Evolutionary conservation across 106 monocot species (phyloP), one percentile per base, ranked within the genome.

Genomic region (Dendrobium catenatum): DNA sequence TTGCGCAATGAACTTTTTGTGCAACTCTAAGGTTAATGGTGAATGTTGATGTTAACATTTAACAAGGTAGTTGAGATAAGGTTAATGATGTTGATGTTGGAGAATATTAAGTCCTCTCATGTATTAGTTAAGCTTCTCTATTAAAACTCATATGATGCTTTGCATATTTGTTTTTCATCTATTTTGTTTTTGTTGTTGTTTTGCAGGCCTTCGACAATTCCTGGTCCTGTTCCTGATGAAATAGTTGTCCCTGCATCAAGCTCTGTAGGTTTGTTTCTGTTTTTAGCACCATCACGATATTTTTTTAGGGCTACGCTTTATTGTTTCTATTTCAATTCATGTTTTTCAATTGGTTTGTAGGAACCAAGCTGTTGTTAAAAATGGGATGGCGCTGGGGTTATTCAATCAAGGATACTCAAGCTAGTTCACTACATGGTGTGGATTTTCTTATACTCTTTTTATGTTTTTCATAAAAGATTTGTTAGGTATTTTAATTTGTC

Each of bases 331-430:
- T 13, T 37, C 48, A 15, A 33, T 40, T 70, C 4, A 70, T 37
- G 37, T 81, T 80, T 48, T 78, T 29, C 76, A 61, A 42, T 73
- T 31, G 77, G 85, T 82, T 27, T 29, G 68, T 70, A 98, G 98
- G 98, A 81, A 37, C 89, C 33, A 95, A 91, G 66, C 82, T 98
- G 78, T 82, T 98, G 82, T 73, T 88, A 82, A 94, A 93, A 82
- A 98, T 98, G 98, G 98, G 98, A 59, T 98, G 98, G 98, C 92
- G 98, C 8, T 95, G 77, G 76, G 95, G 98, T 22, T 87, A 85
- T 88, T 91, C 98, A 49, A 88, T 98, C 18, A 89, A 85, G 78
- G 93, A 93, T n/a, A 80, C 89, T 47, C 86, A 72, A 76, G 73
- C 85, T 83, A 90, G 85, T 81, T 88, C 93, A 79, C 85, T 92